Base-by-base conservation (phyloP, 1,284 basidiomycete species). In the Phaffia rhodozyma region DNA sequence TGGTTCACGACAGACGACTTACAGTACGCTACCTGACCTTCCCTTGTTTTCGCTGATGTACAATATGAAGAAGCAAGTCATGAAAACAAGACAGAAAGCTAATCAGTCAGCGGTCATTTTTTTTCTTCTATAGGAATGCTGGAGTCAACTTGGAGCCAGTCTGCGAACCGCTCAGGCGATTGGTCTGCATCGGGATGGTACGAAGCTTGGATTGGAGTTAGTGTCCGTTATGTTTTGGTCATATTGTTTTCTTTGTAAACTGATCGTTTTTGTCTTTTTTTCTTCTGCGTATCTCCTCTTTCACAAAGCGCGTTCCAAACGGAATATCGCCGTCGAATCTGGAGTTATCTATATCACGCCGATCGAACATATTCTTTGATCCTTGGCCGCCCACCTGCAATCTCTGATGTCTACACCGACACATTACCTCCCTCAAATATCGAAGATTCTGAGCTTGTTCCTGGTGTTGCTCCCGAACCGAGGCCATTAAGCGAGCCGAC, bases 121-220 rank as follows among this genome's bases (percentile, higher is more conserved):
- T 83, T 88, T 90, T 69, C 90, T 89, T 5, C 38, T 16, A 7
- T 43, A 43, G 38, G 92, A 96, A 76, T 92, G 90, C 71, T 97
- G 93, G 91, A 91, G 89, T 72, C 89, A 93, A 71, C 79, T 97
- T 16, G 92, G 92, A 56, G 91, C 90, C 1, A 91, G 91, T 50
- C 85, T 97, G 23, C 80, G 92, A 61, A 96, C 91, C 20, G 93
- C 92, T 16, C 92, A 96, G 72, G 92, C 92, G 1, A 84, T 97
- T 50, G 93, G 92, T 21, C 77, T 97, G 47, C 92, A 97, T 75
- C 82, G 93, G 62, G 92, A 97, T 73, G 89, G 89, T 18, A 82
- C 85, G n/a, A 86, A 85, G 63, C 84, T 89, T 78, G 76, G 76
- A 0, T 65, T 77, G 13, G 75, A 77, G 89, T 89, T 70, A 73